Percentiles rank a stretch among this genome's conserved stretches.
phyloP scores from a whole-genome alignment of 1,139 yeast genomes.

The Hemisphaericaspora xylofermentans region DNA sequence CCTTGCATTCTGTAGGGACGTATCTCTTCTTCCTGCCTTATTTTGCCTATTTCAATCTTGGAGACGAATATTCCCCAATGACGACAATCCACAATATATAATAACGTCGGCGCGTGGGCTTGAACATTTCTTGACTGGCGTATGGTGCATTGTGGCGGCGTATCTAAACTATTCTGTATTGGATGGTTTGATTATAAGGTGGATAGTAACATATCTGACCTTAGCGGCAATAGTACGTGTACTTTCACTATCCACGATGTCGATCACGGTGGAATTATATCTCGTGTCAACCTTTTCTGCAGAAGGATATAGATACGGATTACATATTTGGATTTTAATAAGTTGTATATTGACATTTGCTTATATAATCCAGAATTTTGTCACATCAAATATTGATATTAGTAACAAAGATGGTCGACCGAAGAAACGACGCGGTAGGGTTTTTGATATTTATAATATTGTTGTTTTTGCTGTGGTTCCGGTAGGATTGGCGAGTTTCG shows the following conservation, averaged over 20 bases:
- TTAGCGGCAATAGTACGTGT: slow-evolving; percentile 86
- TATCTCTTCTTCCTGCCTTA: slow-evolving; percentile 66
- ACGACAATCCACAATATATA: slow-evolving; percentile 20
- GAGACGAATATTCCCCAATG: slow-evolving; percentile 41
- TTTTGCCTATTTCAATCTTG: slow-evolving; percentile 58
- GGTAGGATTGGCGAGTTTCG: slow-evolving; percentile 89
- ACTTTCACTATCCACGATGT: slow-evolving; percentile 74
- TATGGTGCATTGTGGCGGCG: slow-evolving; percentile 86
- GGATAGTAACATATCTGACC: slow-evolving; percentile 89
- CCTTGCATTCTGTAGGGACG: slow-evolving; percentile 69
- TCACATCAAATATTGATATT: slow-evolving; percentile 74
- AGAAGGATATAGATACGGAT: slow-evolving; percentile 55
- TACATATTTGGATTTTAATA: slow-evolving; percentile 89
- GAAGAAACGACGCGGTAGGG: slow-evolving; percentile 45
- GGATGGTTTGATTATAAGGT: slow-evolving; percentile 87
- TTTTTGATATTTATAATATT: slow-evolving; percentile 78
- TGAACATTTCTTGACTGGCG: slow-evolving; percentile 68
- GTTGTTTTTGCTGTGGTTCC: slow-evolving; percentile 97
- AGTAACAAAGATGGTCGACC: slow-evolving; percentile 11
- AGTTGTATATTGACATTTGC: slow-evolving; percentile 83
- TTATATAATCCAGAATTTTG: slow-evolving; percentile 83
- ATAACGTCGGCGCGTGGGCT: slow-evolving; percentile 61
- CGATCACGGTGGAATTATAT: slow-evolving; percentile 69
- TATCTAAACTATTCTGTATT: slow-evolving; percentile 80
- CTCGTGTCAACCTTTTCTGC: slow-evolving; percentile 58